Evolutionary conservation across 306 rosid species (phyloP).

Genomic region (Alnus glutinosa): DNA sequence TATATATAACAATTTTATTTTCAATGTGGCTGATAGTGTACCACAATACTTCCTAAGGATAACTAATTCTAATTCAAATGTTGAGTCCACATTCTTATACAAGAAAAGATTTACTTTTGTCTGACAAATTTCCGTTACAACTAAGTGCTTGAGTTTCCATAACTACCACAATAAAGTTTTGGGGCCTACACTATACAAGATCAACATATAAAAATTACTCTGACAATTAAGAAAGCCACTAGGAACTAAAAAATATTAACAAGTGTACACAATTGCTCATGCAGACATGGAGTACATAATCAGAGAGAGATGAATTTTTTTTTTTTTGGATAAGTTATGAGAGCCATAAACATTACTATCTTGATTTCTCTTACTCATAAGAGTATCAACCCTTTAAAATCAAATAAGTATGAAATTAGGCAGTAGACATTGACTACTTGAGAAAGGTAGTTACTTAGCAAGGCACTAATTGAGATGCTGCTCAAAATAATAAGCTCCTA

Average conservation of each 20-base stretch:
- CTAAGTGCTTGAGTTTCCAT: background rate
- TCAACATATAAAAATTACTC: background rate
- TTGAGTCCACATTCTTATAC: background rate
- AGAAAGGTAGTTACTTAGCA: background rate
- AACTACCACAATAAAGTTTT: background rate
- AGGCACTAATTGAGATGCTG: background rate
- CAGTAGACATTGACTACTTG: background rate
- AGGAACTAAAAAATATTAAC: background rate
- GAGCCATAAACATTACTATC: background rate
- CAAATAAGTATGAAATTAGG: background rate
- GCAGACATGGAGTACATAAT: background rate
- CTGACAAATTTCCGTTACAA: background rate
- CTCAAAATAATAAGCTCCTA: background rate
- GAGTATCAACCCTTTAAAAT: background rate
- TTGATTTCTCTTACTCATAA: background rate
- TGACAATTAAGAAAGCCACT: background rate
- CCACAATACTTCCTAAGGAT: background rate
- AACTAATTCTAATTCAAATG: background rate
- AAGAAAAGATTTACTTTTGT: background rate
- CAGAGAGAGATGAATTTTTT: background rate
- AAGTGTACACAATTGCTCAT: background rate
- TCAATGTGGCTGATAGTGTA: background rate
- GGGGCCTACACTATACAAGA: background rate
- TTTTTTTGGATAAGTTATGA: background rate
- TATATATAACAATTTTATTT: background rate